Evolutionary conservation across 371 early-diverging fungal species (phyloP).

Genomic region (Capniomyces stellatus): DNA sequence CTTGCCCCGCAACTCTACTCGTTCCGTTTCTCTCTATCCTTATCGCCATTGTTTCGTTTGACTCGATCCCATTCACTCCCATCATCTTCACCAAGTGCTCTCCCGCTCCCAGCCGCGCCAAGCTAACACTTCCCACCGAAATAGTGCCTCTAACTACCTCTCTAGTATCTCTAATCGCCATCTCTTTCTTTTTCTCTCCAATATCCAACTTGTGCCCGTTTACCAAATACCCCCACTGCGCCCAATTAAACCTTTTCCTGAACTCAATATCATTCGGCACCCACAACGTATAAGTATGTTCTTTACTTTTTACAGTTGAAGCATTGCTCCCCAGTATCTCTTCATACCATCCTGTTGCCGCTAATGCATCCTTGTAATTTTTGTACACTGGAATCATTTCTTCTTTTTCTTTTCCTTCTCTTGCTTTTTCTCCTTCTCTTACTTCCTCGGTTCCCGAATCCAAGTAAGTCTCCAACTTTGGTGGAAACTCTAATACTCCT

Average conservation of each 20-base stretch:
- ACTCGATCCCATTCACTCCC: not conserved
- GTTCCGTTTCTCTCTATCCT: not conserved
- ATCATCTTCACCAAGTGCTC: not conserved
- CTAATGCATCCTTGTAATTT: not conserved
- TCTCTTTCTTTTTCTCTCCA: not conserved
- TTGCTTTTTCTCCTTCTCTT: not conserved
- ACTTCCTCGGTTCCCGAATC: not conserved
- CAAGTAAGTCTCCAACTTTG: not conserved
- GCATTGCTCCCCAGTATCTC: not conserved
- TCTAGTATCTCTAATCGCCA: not conserved
- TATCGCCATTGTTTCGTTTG: not conserved
- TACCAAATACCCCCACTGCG: not conserved
- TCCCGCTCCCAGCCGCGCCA: not conserved
- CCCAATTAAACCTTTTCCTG: not conserved
- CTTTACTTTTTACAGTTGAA: conserved; percentile 1
- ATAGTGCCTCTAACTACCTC: not conserved
- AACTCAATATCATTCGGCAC: not conserved
- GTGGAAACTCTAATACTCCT: not conserved
- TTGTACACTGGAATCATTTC: not conserved
- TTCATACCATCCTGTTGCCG: not conserved
- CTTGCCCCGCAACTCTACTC: not conserved
- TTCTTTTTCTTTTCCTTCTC: not conserved
- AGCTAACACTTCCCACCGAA: not conserved
- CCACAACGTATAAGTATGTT: not conserved
- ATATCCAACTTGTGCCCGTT: not conserved